phyloP scores from a whole-genome alignment of 768 basidiomycete species.

The Collybiopsis luxurians region DNA sequence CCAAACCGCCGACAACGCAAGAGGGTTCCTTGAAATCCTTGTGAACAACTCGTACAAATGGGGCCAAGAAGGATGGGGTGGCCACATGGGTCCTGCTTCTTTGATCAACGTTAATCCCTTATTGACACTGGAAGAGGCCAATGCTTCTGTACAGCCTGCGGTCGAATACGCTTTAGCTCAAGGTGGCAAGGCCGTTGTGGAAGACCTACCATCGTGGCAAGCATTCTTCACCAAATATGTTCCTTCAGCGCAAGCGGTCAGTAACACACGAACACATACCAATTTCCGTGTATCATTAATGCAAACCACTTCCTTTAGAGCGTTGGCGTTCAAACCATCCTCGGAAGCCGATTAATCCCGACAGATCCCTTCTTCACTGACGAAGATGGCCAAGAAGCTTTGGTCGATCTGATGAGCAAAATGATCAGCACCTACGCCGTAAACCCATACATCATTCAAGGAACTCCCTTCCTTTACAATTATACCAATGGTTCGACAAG shows the following conservation, averaged over 20 bases:
- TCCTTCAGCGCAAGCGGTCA: constrained; percentile 18
- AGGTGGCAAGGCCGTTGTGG: constrained; percentile 25
- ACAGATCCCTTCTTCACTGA: constrained; percentile 19
- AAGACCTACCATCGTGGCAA: constrained; percentile 27
- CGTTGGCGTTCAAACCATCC: constrained; percentile 22
- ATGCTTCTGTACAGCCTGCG: constrained; percentile 22
- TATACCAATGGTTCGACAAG: constrained; percentile 14
- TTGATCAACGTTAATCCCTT: constrained; percentile 29
- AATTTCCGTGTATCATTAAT: too few relatives aligned
- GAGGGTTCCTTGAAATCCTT: constrained; percentile 22
- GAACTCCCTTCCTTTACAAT: constrained; percentile 18
- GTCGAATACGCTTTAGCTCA: constrained; percentile 23
- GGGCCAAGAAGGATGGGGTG: constrained; percentile 35
- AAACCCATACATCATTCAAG: constrained; percentile 18
- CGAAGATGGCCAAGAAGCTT: constrained; percentile 15
- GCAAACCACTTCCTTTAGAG: constrained; percentile 3
- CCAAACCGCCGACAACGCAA: constrained; percentile 16
- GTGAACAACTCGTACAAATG: constrained; percentile 28
- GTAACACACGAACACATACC: background rate
- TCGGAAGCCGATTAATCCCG: constrained; percentile 25
- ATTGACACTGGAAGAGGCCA: constrained; percentile 22
- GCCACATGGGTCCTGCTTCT: constrained; percentile 23
- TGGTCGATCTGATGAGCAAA: constrained; percentile 13
- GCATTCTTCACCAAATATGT: constrained; percentile 30
- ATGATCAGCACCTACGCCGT: constrained; percentile 11